A percentile compares a stretch with the other conserved stretches of the same genome.
Evolutionary conservation across 352 stramenopile species (phyloP).

Genomic region (Phytophthora podocarpi): DNA sequence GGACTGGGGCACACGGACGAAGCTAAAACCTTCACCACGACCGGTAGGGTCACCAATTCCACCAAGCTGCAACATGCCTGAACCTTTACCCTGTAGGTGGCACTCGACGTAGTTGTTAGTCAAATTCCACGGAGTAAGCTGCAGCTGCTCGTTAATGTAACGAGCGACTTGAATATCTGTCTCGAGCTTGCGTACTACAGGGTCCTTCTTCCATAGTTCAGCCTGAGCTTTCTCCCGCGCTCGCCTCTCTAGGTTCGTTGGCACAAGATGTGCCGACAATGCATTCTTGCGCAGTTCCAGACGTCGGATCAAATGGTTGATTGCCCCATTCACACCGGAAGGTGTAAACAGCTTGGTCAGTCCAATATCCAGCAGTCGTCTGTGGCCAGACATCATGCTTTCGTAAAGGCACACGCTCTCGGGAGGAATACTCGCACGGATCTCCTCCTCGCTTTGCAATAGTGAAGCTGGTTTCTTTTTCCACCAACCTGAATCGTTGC

Average conservation of each 20-base stretch:
- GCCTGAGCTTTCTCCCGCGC: conserved; percentile 67
- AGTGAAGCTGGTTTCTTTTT: conserved; percentile 74
- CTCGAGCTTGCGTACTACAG: conserved; percentile 73
- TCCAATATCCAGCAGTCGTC: conserved; percentile 76
- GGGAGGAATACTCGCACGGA: conserved; percentile 70
- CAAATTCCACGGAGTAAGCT: conserved; percentile 85
- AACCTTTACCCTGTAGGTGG: conserved; percentile 85
- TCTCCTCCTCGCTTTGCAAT: conserved; percentile 79
- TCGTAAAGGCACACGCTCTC: conserved; percentile 88
- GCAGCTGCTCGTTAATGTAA: conserved; percentile 81
- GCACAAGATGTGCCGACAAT: conserved; percentile 56
- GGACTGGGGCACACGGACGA: conserved; percentile 77
- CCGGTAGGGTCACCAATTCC: conserved; percentile 83
- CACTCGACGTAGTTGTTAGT: conserved; percentile 90
- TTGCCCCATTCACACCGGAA: conserved; percentile 71
- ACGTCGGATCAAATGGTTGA: conserved; percentile 74
- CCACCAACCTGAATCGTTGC: conserved; percentile 86
- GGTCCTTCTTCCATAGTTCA: conserved; percentile 75
- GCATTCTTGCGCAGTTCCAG: conserved; percentile 71
- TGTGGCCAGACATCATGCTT: conserved; percentile 88
- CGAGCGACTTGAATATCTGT: conserved; percentile 82
- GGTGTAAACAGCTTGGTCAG: conserved; percentile 83
- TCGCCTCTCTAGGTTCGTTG: conserved; percentile 53
- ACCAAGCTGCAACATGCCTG: conserved; percentile 79
- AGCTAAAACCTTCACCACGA: conserved; percentile 86